A percentile compares a stretch with the other conserved stretches of the same genome.
Conservation (phyloP, 2,329 filamentous ascomycete species). For the Trichoderma breve region DNA sequence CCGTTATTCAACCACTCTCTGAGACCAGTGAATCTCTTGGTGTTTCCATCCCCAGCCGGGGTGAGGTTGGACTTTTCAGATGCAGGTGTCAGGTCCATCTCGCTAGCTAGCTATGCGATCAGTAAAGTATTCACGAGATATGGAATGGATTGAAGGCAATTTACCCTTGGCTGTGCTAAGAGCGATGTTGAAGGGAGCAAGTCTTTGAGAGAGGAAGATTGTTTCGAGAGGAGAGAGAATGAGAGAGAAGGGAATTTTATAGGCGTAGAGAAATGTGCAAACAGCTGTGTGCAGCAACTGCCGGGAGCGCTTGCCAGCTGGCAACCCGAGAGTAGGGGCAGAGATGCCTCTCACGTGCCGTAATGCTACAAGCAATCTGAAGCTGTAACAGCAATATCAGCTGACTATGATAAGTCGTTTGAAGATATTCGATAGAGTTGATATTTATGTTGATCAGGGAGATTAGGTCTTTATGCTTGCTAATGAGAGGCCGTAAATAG, state of each 20-base stretch:
- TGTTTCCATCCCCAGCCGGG: not conserved
- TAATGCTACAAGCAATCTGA: not conserved
- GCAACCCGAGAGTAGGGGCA: not conserved
- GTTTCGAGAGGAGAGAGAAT: not conserved
- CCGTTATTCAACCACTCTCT: conserved; percentile 4
- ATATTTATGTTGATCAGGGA: not conserved
- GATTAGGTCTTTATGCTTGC: not conserved
- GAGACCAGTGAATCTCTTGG: not conserved
- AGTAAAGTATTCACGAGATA: not conserved
- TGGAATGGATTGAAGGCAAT: not conserved
- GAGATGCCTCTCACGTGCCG: conserved; percentile 7
- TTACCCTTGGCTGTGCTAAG: not conserved
- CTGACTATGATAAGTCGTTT: not conserved
- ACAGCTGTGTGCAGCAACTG: not conserved
- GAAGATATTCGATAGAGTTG: not conserved
- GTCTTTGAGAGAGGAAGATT: not conserved
- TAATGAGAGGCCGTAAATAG: not conserved
- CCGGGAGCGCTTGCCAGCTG: conserved; percentile 8
- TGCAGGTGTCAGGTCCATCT: not conserved
- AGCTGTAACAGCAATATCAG: not conserved
- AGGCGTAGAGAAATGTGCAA: not conserved
- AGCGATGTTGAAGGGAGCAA: not conserved
- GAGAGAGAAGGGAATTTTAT: not conserved
- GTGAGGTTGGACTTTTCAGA: not conserved
- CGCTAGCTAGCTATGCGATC: not conserved